Base-by-base conservation (phyloP, 345 rosid genomes). In the Lepidium africanum region DNA sequence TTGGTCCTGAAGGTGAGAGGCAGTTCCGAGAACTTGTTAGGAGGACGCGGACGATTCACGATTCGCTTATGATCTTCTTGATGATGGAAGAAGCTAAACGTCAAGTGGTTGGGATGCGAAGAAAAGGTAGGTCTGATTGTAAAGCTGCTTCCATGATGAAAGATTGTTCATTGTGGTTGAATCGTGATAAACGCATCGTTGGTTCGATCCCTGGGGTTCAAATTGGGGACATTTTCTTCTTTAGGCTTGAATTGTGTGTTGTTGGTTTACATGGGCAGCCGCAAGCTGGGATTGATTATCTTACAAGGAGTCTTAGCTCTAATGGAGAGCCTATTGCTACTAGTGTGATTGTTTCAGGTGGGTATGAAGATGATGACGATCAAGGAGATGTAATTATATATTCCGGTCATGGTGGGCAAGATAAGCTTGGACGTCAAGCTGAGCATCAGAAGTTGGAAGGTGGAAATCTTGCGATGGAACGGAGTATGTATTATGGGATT, bases 391-490 rank as follows among this genome's bases (percentile, higher is more conserved):
- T 78, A 36, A 71, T 92, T 47, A 74, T 88, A 0, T 92, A 92
- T 60, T 81, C 92, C 0, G 98, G 98, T 6, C 96, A 90, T 40
- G 98, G 97, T 17, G 97, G 97, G 6, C 91, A 90, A 75, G 97
- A 86, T 56, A 90, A 81, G 78, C 69, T 81, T 33, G 77, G 76
- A 27, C 77, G 66, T 76, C 98, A 90, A 65, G 78, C 82, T 37
- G 81, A 64, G 68, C 79, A 86, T 64, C 98, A 92, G 84, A 90
- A 76, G 84, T 62, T 92, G 15, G 92, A 89, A 77, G 95, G 96
- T 38, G 98, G 98, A 65, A 92, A 92, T 77, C 84, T 85, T 40
- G 98, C 90, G 1, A 50, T 89, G 85, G 91, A 90, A 61, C 79
- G 91, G 79, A 90, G 96, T 70, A 86, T 85, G 96, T 81, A 76